Percentiles rank a stretch among this genome's conserved stretches.
These are phyloP conservation scores for Podila verticillata DNA, from an alignment of 192 early-diverging fungal genomes.

Conservation along the genomic window DNA sequence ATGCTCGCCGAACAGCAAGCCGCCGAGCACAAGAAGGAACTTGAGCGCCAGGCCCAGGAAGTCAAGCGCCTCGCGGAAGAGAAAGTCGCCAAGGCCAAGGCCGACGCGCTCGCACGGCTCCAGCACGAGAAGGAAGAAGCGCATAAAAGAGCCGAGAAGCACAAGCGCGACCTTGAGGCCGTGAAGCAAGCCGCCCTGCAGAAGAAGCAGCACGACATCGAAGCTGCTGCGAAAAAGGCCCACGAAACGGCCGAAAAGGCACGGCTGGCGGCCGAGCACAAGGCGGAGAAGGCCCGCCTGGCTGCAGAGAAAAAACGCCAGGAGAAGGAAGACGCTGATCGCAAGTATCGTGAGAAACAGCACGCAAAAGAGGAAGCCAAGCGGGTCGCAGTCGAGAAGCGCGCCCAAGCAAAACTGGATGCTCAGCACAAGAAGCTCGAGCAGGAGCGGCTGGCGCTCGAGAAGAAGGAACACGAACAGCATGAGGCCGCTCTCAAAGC, in stretches of 20 bases:
- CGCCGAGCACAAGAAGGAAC: neutral
- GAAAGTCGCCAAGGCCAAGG: neutral
- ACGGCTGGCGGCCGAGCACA: neutral
- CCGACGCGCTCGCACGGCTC: neutral
- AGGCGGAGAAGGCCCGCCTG: constrained; percentile 2
- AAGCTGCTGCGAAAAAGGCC: neutral
- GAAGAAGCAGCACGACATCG: neutral
- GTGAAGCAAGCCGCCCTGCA: neutral
- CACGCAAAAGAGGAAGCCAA: constrained; percentile 13
- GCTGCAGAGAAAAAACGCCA: neutral
- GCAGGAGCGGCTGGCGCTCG: neutral
- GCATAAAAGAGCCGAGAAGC: neutral
- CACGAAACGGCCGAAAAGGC: neutral
- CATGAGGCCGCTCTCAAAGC: constrained; percentile 1
- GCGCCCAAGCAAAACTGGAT: constrained; percentile 6
- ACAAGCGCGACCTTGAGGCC: neutral
- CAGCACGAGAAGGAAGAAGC: neutral
- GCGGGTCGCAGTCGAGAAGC: constrained; percentile 7
- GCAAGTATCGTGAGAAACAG: constrained; percentile 7
- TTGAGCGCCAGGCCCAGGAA: neutral
- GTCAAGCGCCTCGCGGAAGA: neutral
- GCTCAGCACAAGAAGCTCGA: constrained; percentile 1
- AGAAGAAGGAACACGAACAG: constrained; percentile 10
- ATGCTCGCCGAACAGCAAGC: neutral
- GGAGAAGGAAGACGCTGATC: constrained; percentile 1